Base-by-base conservation (phyloP, 2,329 filamentous ascomycete genomes). In the Colletotrichum horii region DNA sequence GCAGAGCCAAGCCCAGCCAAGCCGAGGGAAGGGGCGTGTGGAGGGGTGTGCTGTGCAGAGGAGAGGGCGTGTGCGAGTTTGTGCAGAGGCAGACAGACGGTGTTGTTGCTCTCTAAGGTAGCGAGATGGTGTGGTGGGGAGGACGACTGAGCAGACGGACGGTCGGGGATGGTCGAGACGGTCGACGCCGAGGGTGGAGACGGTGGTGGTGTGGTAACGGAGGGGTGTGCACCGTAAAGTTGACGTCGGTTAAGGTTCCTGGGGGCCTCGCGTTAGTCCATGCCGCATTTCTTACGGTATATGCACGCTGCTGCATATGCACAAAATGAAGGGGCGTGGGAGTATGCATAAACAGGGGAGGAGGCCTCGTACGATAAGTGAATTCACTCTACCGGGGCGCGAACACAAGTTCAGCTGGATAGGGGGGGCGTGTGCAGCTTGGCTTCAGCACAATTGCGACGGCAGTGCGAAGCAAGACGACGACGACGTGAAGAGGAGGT, bases 1-100 rank as follows among this genome's bases (percentile, higher is more conserved):
- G 66, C 60, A 61, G 34, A 69, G 66, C 66, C 66, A 69, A 69
- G 66, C 70, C 66, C 43, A 75, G 62, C 72, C 68, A 75, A 75
- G 58, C 67, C 72, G 61, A 74, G 60, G 60, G 36, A 60, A 32
- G 48, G 36, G 34, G 34, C 24, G 52, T 24, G 16, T 28, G 14
- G 60, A 65, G 56, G 36, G 36, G 52, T 56, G 70, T 55, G 19
- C 26, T n/a, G 11, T 28, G 28, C 36, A 48, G 48, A 56, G 43
- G 11, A 52, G 55, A 11, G 65, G 65, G 43, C n/a, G 55, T 70
- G 32, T 15, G 34, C 22, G 24, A 16, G 16, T 28, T 34, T 38
- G 61, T 38, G 61, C 32, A 19, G 61, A 64, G 55, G 60, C 61
- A 64, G 34, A 64, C 61, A 64, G 34, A 64, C n/a, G 61, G 55